Evolutionary conservation across 805 yeast genomes (phyloP).

Genomic region (Saturnispora sekii): DNA sequence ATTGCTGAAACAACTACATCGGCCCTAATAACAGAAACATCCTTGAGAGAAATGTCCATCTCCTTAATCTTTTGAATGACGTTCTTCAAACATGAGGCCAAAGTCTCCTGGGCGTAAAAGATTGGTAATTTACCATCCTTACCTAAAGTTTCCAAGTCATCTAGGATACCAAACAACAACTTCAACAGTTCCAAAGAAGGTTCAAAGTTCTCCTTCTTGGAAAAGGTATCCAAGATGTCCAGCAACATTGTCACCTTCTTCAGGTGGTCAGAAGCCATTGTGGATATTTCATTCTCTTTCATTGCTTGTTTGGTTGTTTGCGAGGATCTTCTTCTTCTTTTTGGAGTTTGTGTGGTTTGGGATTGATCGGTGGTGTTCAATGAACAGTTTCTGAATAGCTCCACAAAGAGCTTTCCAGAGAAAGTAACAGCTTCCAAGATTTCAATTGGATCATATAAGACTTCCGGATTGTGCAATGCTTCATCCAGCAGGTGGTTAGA

Average conservation of each 20-base stretch:
- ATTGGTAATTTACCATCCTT: conserved; percentile 89
- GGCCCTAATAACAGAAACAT: conserved; percentile 66
- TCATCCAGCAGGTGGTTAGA: conserved; percentile 50
- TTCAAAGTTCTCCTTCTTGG: conserved; percentile 15
- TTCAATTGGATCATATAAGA: conserved; percentile 43
- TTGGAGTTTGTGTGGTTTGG: conserved; percentile 36
- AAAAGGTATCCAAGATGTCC: conserved; percentile 59
- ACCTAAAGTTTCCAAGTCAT: conserved; percentile 77
- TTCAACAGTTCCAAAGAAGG: conserved; percentile 31
- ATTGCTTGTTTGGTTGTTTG: conserved; percentile 68
- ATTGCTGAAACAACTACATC: conserved; percentile 88
- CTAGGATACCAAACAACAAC: conserved; percentile 45
- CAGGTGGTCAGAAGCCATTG: conserved; percentile 69
- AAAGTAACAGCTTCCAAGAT: conserved; percentile 47
- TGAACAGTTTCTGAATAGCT: conserved; percentile 41
- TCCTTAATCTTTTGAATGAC: conserved; percentile 49
- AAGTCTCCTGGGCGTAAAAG: conserved; percentile 79
- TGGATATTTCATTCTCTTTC: conserved; percentile 60
- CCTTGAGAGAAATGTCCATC: conserved; percentile 30
- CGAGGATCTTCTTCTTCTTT: conserved; percentile 78
- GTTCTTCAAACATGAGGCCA: conserved; percentile 77
- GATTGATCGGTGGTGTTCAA: conserved; percentile 20
- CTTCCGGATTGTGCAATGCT: conserved; percentile 30
- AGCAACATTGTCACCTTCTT: conserved; percentile 68
- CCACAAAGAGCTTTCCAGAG: conserved; percentile 46